Percentiles rank a stretch among this genome's conserved stretches.
These are phyloP conservation scores for Dictyophora rubrovolvata DNA, from an alignment of 768 basidiomycete species.

Conservation along the genomic window DNA sequence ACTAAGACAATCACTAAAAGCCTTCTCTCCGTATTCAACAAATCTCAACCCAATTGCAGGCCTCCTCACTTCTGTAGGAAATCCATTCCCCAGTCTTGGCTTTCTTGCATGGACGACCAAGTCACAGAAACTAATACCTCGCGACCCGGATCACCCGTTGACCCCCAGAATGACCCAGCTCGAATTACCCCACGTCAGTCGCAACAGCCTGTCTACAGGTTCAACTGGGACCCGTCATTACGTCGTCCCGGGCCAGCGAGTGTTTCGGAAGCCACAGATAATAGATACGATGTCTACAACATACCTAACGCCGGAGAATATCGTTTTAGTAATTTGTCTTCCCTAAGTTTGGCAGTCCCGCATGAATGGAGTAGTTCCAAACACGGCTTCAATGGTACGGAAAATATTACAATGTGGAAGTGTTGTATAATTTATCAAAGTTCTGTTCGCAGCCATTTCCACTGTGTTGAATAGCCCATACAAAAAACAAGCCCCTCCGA, in stretches of 20 bases:
- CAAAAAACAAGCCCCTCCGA: conserved; percentile 74
- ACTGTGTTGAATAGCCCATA: conserved; percentile 89
- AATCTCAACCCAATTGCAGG: too few species aligned
- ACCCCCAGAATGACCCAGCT: conserved; percentile 33
- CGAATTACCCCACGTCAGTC: conserved; percentile 17
- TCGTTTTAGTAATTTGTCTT: conserved; percentile 37
- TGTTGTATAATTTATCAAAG: neutral
- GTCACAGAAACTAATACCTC: conserved; percentile 25
- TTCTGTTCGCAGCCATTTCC: conserved; percentile 61
- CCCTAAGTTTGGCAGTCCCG: conserved; percentile 36
- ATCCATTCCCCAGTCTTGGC: neutral
- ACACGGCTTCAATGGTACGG: conserved; percentile 82
- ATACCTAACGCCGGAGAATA: conserved; percentile 36
- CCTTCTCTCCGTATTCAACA: too few species aligned
- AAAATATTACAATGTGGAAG: conserved; percentile 1
- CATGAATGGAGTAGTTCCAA: conserved; percentile 70
- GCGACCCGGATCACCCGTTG: conserved; percentile 46
- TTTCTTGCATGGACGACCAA: conserved; percentile 3
- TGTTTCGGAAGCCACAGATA: conserved; percentile 61
- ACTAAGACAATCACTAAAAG: too few species aligned
- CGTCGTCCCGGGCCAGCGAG: conserved; percentile 58
- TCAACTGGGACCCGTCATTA: conserved; percentile 61
- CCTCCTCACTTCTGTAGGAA: neutral
- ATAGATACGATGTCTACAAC: conserved; percentile 49
- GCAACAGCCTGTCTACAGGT: conserved; percentile 46